Conservation (phyloP, 768 basidiomycete species). For the Fistulinella prunicolor region DNA sequence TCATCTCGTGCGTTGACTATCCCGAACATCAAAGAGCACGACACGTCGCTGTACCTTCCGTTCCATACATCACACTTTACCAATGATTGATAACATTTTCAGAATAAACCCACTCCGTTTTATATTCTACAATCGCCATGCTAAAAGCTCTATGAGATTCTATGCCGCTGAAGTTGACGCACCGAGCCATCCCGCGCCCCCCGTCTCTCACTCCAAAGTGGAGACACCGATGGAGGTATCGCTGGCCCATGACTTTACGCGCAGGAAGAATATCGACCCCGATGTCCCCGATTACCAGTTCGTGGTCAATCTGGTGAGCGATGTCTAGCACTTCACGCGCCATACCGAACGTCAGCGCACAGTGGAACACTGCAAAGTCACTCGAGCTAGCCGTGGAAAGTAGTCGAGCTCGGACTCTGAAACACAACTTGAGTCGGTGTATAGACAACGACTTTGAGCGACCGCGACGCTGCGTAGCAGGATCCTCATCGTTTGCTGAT, state of each 20-base stretch:
- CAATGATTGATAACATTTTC: slow-evolving; percentile 8
- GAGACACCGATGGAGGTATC: slow-evolving; percentile 28
- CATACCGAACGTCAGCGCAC: neutral
- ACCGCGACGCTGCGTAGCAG: neutral
- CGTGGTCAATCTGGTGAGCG: slow-evolving; percentile 42
- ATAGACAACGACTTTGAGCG: slow-evolving; percentile 5
- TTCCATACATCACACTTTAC: neutral
- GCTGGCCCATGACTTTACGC: slow-evolving; percentile 41
- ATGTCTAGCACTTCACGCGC: neutral
- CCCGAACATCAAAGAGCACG: slow-evolving; percentile 36
- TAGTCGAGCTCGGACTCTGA: neutral
- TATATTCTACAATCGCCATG: slow-evolving; percentile 54
- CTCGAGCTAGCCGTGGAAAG: slow-evolving; percentile 29
- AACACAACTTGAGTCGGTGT: neutral
- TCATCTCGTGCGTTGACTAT: slow-evolving; percentile 5
- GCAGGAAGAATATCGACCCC: slow-evolving; percentile 6
- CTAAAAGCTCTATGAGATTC: slow-evolving; percentile 57
- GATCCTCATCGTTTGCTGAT: neutral
- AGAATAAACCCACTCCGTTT: slow-evolving; percentile 27
- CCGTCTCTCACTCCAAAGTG: slow-evolving; percentile 7
- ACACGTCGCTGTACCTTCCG: slow-evolving; percentile 9
- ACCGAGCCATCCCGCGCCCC: slow-evolving; percentile 25
- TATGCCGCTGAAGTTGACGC: slow-evolving; percentile 48
- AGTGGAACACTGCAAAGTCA: slow-evolving; percentile 47
- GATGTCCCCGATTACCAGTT: slow-evolving; percentile 21